Base-by-base conservation (phyloP, 2,329 filamentous ascomycete species). In the Fusarium hostae region DNA sequence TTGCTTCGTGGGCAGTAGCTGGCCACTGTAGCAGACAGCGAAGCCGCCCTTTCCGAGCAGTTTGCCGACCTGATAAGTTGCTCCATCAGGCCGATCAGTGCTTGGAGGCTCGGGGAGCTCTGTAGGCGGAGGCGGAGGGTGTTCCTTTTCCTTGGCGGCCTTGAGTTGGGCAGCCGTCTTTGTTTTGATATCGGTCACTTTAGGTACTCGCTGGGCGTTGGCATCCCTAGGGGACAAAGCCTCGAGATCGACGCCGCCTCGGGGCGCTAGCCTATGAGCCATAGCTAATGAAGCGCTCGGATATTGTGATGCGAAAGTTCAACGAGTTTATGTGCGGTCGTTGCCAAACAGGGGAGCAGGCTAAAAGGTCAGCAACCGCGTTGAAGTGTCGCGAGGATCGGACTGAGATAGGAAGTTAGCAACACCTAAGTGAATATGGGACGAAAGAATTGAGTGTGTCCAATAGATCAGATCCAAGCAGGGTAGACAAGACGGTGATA, bases 1-100 rank as follows among this genome's bases (percentile, higher is more conserved):
- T 77, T 91, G 90, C 76, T 88, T 91, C 9, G 88, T 89, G 15
- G 90, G 88, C 57, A 89, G 84, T 59, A 92, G 82, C 74, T 91
- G 89, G 51, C 91, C 92, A 74, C 90, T 89, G 78, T 95, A 92
- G 82, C 92, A 95, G 68, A 95, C 92, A 72, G 93, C 93, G 78
- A 95, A 95, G 13, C 93, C 93, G 50, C 93, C 93, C 81, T 94
- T 95, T 30, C 93, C 93, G 63, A 95, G 85, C 78, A 93, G 85
- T 76, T 89, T 90, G 63, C 92, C 92, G 35, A 93, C 90, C 75
- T 91, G 88, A 83, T 95, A 95, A 52, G 90, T 86, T 59, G 91
- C 89, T 59, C 92, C 92, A 82, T 91, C 85, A 61, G 86, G 88
- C 59, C 91, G 90, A 79, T 94, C 92, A 59, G 85, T 84, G 77